phyloP scores from a whole-genome alignment of 805 yeast genomes.

The Starmera pachycereana region DNA sequence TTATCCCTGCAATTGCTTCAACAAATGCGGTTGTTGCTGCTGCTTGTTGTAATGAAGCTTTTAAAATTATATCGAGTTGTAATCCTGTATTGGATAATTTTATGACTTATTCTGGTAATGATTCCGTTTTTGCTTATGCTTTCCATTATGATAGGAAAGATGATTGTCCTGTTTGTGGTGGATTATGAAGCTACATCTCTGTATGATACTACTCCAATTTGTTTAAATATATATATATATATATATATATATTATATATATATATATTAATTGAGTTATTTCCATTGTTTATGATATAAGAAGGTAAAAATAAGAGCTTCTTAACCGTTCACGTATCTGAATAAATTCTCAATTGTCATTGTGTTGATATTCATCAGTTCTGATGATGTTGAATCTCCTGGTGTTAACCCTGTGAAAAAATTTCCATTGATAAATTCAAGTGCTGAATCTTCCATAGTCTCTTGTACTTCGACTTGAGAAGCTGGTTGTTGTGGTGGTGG shows the following conservation, averaged over 20 bases:
- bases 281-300: background rate
- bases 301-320: background rate
- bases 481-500: too few species aligned
- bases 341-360: too few species aligned
- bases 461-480: too few species aligned
- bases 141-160: conserved; percentile 50
- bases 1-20: conserved; percentile 89
- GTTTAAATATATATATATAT: too few species aligned
- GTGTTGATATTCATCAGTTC: too few species aligned
- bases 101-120: conserved; percentile 81
- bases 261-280: background rate
- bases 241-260: too few species aligned
- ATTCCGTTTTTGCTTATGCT: conserved; percentile 65
- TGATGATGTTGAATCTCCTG: too few species aligned
- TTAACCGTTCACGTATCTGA: too few species aligned
- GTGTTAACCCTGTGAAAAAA: too few species aligned
- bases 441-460: too few species aligned
- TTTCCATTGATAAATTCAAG: too few species aligned
- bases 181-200: conserved; percentile 4
- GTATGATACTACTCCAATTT: background rate
- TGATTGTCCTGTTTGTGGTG: conserved; percentile 75
- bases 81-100: conserved; percentile 63
- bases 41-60: conserved; percentile 75
- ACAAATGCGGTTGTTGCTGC: conserved; percentile 92
- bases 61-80: conserved; percentile 64